Evolutionary conservation across 495 filamentous ascomycete genomes (phyloP), one percentile per base, ranked within the genome.

Genomic region (Pseudoneurospora amorphoporcata): DNA sequence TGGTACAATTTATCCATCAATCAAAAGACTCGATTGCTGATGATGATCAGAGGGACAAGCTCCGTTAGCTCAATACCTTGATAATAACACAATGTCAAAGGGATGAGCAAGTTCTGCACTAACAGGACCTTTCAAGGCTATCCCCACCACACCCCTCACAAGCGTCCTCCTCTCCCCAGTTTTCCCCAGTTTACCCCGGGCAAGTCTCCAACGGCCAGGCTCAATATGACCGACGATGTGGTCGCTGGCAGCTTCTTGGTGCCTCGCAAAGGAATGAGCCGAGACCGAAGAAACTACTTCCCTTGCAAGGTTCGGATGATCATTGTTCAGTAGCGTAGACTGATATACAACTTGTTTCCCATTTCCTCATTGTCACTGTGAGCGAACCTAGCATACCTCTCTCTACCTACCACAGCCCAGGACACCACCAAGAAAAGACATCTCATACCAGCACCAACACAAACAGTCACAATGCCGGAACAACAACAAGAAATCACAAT

Each of bases 401-500:
- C n/a, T n/a, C n/a, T n/a, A n/a, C n/a, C n/a, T n/a, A n/a, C n/a
- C n/a, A n/a, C n/a, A n/a, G n/a, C n/a, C n/a, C n/a, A n/a, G n/a
- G 23, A 23, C 23, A 23, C 23, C 23, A 23, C 23, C 23, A 23
- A 23, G 23, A 23, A 1, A 23, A 23, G 23, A 23, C 23, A 23
- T 23, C 23, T 23, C n/a, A n/a, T n/a, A n/a, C n/a, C n/a, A n/a
- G n/a, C n/a, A n/a, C n/a, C 23, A 4, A 39, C 19, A 35, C 38
- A 37, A 14, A 29, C 19, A 53, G 0, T 14, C 73, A 74, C 58
- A 29, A 88, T 86, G 84, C 73, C 81, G 43, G 23, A 6, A 23
- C 39, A 8, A 23, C 39, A 8, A 40, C 23, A 65, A 17, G 85
- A 88, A 86, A 89, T 96, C 76, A 95, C 90, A 40, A 95, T 97